Percentiles rank a stretch among this genome's conserved stretches.
These are phyloP conservation scores for Candida yuanshanica DNA, from an alignment of 805 yeast species.

Conservation along the genomic window DNA sequence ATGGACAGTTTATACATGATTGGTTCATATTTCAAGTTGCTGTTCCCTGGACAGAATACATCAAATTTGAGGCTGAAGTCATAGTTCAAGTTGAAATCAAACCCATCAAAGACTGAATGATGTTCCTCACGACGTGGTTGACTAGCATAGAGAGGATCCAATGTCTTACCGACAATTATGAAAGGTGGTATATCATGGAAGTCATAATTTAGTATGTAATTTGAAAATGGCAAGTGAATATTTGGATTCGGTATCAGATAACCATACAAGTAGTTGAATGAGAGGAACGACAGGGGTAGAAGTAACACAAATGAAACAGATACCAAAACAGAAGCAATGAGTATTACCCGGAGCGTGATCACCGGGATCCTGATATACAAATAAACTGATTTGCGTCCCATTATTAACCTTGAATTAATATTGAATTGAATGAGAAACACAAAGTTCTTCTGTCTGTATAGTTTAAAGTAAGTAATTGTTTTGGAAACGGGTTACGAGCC, in stretches of 20 bases:
- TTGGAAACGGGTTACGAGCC: too few relatives aligned
- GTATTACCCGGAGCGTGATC: constrained; percentile 18
- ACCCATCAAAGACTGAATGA: constrained; percentile 3
- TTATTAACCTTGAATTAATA: neutral
- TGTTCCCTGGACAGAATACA: constrained; percentile 10
- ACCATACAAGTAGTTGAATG: constrained; percentile 23
- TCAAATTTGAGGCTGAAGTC: constrained; percentile 16
- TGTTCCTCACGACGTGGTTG: constrained; percentile 8
- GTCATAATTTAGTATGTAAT: constrained; percentile 19
- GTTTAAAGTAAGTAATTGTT: too few relatives aligned
- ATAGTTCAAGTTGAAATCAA: constrained; percentile 14
- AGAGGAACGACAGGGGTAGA: constrained; percentile 18
- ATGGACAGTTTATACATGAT: constrained; percentile 20
- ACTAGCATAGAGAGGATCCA: constrained; percentile 14
- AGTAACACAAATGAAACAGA: constrained; percentile 12
- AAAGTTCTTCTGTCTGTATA: too few relatives aligned
- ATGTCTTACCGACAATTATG: constrained; percentile 14
- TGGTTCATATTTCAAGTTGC: constrained; percentile 7
- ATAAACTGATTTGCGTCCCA: constrained; percentile 5
- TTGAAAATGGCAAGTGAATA: constrained; percentile 14
- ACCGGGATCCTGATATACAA: constrained; percentile 19
- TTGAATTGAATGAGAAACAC: too few relatives aligned
- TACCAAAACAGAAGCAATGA: constrained; percentile 11
- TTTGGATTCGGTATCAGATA: constrained; percentile 20
- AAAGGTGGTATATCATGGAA: constrained; percentile 17